A percentile compares a stretch with the other conserved stretches of the same genome.
These are phyloP conservation scores for Colletotrichum noveboracense DNA, from an alignment of 2,329 filamentous ascomycete species.

Conservation along the genomic window DNA sequence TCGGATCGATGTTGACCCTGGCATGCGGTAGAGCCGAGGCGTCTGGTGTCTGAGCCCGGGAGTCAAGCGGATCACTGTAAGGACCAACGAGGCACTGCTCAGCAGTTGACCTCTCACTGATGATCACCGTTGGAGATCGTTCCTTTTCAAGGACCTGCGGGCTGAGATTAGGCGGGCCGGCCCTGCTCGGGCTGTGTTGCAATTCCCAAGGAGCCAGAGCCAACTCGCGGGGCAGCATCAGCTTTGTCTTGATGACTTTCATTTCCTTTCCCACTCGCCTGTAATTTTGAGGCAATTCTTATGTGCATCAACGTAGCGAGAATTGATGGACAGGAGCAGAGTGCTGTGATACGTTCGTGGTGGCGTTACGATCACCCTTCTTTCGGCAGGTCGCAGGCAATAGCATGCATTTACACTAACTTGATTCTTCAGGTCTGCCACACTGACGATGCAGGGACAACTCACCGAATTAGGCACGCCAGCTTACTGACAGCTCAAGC, in stretches of 20 bases:
- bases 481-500: background rate
- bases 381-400: background rate
- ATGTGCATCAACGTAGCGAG: background rate
- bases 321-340: background rate
- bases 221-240: background rate
- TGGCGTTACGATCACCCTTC: background rate
- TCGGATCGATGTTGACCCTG: background rate
- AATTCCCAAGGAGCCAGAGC: background rate
- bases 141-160: background rate
- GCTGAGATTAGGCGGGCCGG: background rate
- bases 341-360: rapidly evolving
- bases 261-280: background rate
- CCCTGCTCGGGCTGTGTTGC: background rate
- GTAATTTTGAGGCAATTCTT: background rate
- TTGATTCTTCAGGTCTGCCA: background rate
- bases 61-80: background rate
- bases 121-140: background rate
- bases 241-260: background rate
- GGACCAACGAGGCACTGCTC: background rate
- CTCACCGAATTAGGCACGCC: background rate
- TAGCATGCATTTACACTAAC: background rate
- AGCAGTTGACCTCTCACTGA: background rate
- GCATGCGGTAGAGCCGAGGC: background rate
- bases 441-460: background rate
- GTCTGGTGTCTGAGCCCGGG: background rate